Conservation (phyloP, 805 yeast genomes). For the Wickerhamiella alocasiicola region DNA sequence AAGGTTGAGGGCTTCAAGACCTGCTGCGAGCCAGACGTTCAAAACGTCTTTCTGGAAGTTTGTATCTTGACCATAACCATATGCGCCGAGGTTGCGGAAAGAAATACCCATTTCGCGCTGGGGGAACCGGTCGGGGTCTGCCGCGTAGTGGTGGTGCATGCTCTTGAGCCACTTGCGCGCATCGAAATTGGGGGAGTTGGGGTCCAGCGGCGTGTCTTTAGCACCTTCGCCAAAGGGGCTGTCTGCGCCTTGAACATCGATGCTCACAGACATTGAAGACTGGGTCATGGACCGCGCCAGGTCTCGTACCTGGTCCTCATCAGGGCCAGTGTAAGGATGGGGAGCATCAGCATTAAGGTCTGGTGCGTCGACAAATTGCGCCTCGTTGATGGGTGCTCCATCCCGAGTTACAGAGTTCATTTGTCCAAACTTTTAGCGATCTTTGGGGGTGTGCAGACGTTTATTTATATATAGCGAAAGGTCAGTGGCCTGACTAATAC, state of each 20-base stretch:
- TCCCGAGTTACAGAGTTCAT: no score
- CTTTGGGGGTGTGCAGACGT: no score
- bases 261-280: not conserved
- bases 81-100: conserved; percentile 47
- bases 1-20: conserved; percentile 20
- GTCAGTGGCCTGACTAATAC: no score
- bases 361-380: not conserved
- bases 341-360: not conserved
- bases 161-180: conserved; percentile 54
- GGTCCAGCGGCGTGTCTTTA: conserved; percentile 42
- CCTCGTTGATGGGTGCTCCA: no score
- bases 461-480: no score
- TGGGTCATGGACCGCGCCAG: conserved; percentile 8
- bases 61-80: conserved; percentile 45
- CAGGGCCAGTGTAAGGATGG: conserved; percentile 10
- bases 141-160: conserved; percentile 37
- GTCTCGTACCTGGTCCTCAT: conserved; percentile 7
- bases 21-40: conserved; percentile 28
- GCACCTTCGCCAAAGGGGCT: conserved; percentile 21
- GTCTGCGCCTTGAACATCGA: conserved; percentile 6
- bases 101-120: conserved; percentile 48
- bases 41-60: conserved; percentile 54
- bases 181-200: conserved; percentile 42
- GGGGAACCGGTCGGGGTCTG: conserved; percentile 51
- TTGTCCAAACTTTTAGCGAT: no score